These are phyloP conservation scores for Neopestalotiopsis sp. DNA, from an alignment of 2,329 filamentous ascomycete species.

Conservation along the genomic window DNA sequence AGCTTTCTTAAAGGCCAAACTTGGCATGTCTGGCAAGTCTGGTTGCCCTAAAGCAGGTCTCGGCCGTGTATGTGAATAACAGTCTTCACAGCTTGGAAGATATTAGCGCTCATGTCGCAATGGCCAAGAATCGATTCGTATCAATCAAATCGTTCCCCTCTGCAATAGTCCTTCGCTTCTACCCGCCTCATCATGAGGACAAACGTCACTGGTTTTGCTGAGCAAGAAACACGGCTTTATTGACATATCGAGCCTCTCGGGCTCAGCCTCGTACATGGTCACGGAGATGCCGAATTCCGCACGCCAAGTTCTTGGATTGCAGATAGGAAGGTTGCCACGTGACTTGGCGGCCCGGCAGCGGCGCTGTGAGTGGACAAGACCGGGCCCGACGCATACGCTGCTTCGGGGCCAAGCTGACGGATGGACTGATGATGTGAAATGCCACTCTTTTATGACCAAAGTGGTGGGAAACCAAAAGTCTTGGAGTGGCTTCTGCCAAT, in stretches of 20 bases:
- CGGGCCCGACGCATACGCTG: not conserved
- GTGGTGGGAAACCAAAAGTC: conserved; percentile 9
- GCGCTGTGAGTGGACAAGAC: conserved; percentile 7
- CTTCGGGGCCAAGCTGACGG: conserved; percentile 6
- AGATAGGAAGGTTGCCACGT: conserved; percentile 8
- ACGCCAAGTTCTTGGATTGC: conserved; percentile 5
- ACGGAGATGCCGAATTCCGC: conserved; percentile 8
- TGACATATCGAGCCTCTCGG: not conserved
- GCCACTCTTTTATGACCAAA: not conserved
- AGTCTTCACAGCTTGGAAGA: too few species aligned
- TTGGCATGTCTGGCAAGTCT: not conserved
- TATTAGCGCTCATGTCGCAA: too few species aligned
- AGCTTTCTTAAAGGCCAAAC: not conserved
- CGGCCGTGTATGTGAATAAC: too few species aligned
- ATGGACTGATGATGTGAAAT: conserved; percentile 15
- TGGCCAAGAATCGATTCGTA: not conserved
- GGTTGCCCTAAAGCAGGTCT: not conserved
- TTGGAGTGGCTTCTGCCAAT: conserved; percentile 18
- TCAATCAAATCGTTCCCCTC: not conserved
- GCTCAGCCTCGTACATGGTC: not conserved
- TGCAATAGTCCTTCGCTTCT: not conserved
- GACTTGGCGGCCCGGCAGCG: conserved; percentile 6
- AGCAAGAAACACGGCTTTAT: not conserved
- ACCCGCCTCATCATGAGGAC: not conserved
- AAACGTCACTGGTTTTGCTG: too few species aligned